Conservation (phyloP, 495 filamentous ascomycete species). For the Aspergillus ostianus region DNA sequence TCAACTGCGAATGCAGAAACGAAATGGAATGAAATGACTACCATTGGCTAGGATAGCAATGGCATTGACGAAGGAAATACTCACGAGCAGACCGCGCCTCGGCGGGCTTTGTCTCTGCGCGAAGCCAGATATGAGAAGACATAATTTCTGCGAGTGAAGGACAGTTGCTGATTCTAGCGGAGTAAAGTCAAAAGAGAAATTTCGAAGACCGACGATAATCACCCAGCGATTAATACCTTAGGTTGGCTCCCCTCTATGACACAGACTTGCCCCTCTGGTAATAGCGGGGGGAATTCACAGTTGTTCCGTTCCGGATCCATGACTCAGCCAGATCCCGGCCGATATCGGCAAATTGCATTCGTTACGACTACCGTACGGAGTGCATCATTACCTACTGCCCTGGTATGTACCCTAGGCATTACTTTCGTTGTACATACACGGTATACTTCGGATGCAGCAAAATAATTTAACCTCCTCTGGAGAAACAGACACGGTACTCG, state of each 20-base stretch:
- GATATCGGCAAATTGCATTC: slow-evolving; percentile 19
- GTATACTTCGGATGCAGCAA: too few relatives aligned
- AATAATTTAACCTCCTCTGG: not conserved
- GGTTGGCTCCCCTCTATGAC: slow-evolving; percentile 22
- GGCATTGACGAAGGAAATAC: slow-evolving; percentile 17
- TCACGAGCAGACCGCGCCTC: slow-evolving; percentile 49
- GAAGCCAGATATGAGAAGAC: slow-evolving; percentile 47
- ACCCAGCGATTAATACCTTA: slow-evolving; percentile 7
- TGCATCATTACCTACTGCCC: too few relatives aligned
- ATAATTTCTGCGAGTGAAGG: slow-evolving; percentile 22
- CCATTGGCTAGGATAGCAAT: not conserved
- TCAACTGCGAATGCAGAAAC: not conserved
- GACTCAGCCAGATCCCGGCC: slow-evolving; percentile 30
- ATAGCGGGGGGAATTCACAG: slow-evolving; percentile 31
- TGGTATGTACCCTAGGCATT: too few relatives aligned
- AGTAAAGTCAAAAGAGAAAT: slow-evolving; percentile 12
- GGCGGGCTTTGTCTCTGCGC: slow-evolving; percentile 49
- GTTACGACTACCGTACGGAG: slow-evolving; percentile 11
- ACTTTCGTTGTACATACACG: too few relatives aligned
- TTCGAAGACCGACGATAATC: not conserved
- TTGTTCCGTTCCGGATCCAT: slow-evolving; percentile 39
- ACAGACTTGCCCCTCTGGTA: slow-evolving; percentile 30
- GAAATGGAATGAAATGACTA: too few relatives aligned
- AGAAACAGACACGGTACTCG: too few relatives aligned
- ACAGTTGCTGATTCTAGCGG: slow-evolving; percentile 9